phyloP scores from a whole-genome alignment of 495 filamentous ascomycete genomes.

The Amorphotheca resinae region DNA sequence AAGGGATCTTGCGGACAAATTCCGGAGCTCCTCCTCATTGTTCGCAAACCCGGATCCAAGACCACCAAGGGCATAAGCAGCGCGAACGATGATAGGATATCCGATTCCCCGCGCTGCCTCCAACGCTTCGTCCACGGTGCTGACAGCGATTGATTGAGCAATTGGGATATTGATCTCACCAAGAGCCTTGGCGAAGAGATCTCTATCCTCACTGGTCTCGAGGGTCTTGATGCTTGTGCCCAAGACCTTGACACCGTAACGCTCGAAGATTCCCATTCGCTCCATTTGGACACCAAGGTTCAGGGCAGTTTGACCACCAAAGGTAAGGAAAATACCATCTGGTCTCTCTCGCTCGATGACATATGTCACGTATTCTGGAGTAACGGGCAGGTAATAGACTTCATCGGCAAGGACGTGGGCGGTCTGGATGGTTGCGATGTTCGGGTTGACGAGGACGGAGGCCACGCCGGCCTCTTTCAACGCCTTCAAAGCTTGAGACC shows the following conservation, averaged over 20 bases:
- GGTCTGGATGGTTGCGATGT: constrained; percentile 97
- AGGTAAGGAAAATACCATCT: constrained; percentile 94
- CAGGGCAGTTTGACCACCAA: constrained; percentile 92
- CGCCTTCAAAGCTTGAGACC: constrained; percentile 93
- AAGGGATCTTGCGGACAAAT: constrained; percentile 83
- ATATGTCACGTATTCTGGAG: constrained; percentile 88
- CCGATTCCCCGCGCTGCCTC: constrained; percentile 75
- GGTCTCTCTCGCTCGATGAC: constrained; percentile 91
- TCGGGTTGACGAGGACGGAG: constrained; percentile 94
- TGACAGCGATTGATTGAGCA: constrained; percentile 85
- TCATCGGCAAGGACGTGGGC: constrained; percentile 93
- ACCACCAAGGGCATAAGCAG: constrained; percentile 89
- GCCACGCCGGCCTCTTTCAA: constrained; percentile 93
- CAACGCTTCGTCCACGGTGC: constrained; percentile 81
- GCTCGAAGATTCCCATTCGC: constrained; percentile 88
- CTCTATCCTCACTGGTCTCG: constrained; percentile 89
- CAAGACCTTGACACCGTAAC: constrained; percentile 85
- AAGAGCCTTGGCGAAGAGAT: constrained; percentile 81
- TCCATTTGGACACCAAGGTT: constrained; percentile 97
- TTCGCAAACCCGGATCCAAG: constrained; percentile 95
- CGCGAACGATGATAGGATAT: constrained; percentile 95
- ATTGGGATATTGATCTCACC: constrained; percentile 94
- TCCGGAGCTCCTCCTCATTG: constrained; percentile 82
- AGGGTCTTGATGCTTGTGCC: constrained; percentile 90
- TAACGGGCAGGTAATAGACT: constrained; percentile 97